These are phyloP conservation scores for Talaromyces stipitatus DNA, from an alignment of 495 filamentous ascomycete genomes.

Conservation along the genomic window DNA sequence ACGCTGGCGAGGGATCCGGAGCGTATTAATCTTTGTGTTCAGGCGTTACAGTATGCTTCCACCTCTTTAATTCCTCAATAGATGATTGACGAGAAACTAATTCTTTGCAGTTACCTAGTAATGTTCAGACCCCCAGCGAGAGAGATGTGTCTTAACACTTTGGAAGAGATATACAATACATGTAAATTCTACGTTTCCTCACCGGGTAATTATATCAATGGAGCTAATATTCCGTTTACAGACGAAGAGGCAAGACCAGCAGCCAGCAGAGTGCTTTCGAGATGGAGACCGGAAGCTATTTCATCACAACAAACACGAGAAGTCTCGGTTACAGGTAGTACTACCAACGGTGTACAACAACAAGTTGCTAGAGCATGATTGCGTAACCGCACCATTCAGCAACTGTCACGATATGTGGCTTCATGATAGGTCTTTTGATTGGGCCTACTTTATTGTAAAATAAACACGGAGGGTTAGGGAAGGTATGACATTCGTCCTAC, in stretches of 20 bases:
- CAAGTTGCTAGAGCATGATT: not conserved
- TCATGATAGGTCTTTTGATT: too few relatives aligned
- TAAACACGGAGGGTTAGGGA: too few relatives aligned
- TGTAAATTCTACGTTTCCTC: constrained; percentile 43
- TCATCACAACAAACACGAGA: not conserved
- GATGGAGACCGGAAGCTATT: constrained; percentile 30
- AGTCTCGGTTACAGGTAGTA: not conserved
- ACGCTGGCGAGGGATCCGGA: constrained; percentile 83
- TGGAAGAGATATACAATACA: constrained; percentile 80
- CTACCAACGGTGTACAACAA: not conserved
- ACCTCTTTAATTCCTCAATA: not conserved
- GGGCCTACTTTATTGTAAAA: too few relatives aligned
- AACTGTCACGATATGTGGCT: too few relatives aligned
- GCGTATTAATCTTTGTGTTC: constrained; percentile 54
- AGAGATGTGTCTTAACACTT: constrained; percentile 69
- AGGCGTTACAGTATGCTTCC: constrained; percentile 49
- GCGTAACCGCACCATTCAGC: too few relatives aligned
- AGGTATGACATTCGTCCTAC: too few relatives aligned
- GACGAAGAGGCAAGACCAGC: constrained; percentile 40
- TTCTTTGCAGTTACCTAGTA: constrained; percentile 56
- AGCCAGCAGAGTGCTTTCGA: constrained; percentile 34
- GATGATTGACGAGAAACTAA: constrained; percentile 7
- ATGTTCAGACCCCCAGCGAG: constrained; percentile 80
- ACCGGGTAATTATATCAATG: not conserved
- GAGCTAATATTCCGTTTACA: constrained; percentile 7